Evolutionary conservation across 2,329 filamentous ascomycete genomes (phyloP).

Genomic region (Aspergillus tanneri): DNA sequence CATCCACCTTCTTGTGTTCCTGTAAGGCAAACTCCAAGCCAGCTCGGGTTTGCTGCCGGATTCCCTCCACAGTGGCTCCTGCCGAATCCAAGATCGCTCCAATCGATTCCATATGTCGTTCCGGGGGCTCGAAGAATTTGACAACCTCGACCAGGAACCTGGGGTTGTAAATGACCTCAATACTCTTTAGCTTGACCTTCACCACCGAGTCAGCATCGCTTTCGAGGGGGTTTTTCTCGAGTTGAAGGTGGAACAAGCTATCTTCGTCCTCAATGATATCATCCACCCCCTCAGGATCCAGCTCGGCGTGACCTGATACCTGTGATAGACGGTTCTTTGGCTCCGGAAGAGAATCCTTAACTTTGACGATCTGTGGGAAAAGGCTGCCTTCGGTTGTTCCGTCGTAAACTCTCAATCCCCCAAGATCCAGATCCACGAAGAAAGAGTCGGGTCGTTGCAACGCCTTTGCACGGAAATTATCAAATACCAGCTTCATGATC

Average conservation of each 20-base stretch:
- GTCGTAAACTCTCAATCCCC: conserved; percentile 90
- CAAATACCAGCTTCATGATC: conserved; percentile 87
- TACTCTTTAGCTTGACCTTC: conserved; percentile 85
- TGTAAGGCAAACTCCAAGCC: conserved; percentile 94
- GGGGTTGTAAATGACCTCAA: conserved; percentile 97
- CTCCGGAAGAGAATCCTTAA: conserved; percentile 76
- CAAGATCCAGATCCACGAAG: conserved; percentile 82
- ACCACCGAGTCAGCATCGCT: conserved; percentile 87
- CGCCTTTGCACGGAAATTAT: conserved; percentile 87
- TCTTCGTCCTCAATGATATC: conserved; percentile 57
- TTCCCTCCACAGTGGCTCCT: conserved; percentile 89
- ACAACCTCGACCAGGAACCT: conserved; percentile 86
- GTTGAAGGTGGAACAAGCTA: conserved; percentile 85
- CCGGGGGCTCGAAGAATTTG: conserved; percentile 94
- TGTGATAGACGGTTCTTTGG: conserved; percentile 44
- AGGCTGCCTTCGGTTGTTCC: conserved; percentile 88
- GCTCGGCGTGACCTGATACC: conserved; percentile 34
- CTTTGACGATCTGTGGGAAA: conserved; percentile 90
- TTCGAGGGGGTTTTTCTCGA: conserved; percentile 94
- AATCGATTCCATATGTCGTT: conserved; percentile 98
- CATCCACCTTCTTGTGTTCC: conserved; percentile 97
- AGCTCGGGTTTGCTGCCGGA: conserved; percentile 92
- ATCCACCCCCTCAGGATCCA: conserved; percentile 40
- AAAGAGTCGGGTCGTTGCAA: conserved; percentile 88
- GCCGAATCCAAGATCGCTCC: conserved; percentile 92